Evolutionary conservation across 1,284 basidiomycete genomes (phyloP).

Genomic region (Leccinum fallax): DNA sequence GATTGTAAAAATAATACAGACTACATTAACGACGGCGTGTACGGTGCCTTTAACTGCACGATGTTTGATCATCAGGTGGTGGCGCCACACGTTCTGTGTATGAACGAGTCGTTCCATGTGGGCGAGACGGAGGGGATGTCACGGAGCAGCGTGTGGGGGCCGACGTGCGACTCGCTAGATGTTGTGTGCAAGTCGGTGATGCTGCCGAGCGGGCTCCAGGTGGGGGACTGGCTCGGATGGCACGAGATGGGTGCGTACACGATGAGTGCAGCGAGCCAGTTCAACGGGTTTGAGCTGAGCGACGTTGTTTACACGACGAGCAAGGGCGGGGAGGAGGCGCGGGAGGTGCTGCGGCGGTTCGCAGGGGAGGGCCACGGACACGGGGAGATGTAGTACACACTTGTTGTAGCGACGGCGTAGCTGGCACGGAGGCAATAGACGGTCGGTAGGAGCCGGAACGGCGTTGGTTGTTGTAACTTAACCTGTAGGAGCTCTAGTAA

Average conservation of each 20-base stretch:
- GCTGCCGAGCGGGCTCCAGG: slow-evolving; percentile 66
- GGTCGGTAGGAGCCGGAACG: slow-evolving; percentile 6
- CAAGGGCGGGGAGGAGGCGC: slow-evolving; percentile 42
- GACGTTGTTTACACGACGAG: slow-evolving; percentile 66
- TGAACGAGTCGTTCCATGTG: slow-evolving; percentile 57
- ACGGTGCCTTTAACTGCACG: slow-evolving; percentile 98
- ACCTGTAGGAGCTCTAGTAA: not conserved
- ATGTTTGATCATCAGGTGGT: slow-evolving; percentile 92
- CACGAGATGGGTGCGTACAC: slow-evolving; percentile 95
- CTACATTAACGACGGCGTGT: slow-evolving; percentile 98
- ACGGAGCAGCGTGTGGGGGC: slow-evolving; percentile 67
- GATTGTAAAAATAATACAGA: slow-evolving; percentile 49
- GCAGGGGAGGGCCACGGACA: slow-evolving; percentile 31
- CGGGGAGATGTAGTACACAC: slow-evolving; percentile 4
- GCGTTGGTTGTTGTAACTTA: slow-evolving; percentile 19
- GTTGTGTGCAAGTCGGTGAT: slow-evolving; percentile 66
- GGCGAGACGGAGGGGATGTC: slow-evolving; percentile 48
- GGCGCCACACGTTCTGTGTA: slow-evolving; percentile 77
- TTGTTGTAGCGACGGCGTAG: not conserved
- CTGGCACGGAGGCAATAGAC: not conserved
- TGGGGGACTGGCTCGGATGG: slow-evolving; percentile 93
- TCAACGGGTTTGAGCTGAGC: slow-evolving; percentile 81
- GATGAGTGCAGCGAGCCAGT: slow-evolving; percentile 85
- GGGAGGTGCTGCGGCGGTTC: slow-evolving; percentile 38
- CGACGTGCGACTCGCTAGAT: slow-evolving; percentile 92